Percentiles rank a stretch among this genome's conserved stretches.
phyloP scores from a whole-genome alignment of 2,329 filamentous ascomycete species.

The Monilinia aucupariae region DNA sequence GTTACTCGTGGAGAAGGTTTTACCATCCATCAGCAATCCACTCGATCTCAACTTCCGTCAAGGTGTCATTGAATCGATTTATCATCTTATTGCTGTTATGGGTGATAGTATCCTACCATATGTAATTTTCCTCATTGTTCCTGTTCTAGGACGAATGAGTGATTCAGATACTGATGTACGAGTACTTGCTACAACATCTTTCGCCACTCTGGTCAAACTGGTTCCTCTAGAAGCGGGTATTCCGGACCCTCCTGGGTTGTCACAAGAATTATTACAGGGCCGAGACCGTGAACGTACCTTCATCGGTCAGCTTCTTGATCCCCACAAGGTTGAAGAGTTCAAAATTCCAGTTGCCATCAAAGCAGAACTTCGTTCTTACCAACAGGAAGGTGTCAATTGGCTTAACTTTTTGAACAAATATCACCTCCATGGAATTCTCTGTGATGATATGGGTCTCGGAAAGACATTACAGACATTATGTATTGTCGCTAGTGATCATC shows the following conservation, averaged over 20 bases:
- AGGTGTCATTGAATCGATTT: constrained; percentile 90
- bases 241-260: constrained; percentile 89
- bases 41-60: constrained; percentile 84
- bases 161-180: constrained; percentile 95
- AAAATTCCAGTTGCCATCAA: constrained; percentile 94
- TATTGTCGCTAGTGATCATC: constrained; percentile 96
- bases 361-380: constrained; percentile 90
- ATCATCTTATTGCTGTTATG: constrained; percentile 97
- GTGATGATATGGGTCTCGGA: constrained; percentile 97
- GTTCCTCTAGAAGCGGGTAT: constrained; percentile 96
- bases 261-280: constrained; percentile 79
- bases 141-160: constrained; percentile 95
- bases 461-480: constrained; percentile 97
- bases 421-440: constrained; percentile 95
- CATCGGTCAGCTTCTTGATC: constrained; percentile 91
- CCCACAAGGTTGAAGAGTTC: constrained; percentile 94
- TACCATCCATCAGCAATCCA: constrained; percentile 88
- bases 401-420: constrained; percentile 97
- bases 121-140: constrained; percentile 97
- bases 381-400: constrained; percentile 99
- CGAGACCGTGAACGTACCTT: constrained; percentile 93
- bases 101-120: constrained; percentile 93
- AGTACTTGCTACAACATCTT: constrained; percentile 90
- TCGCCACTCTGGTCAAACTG: constrained; percentile 93
- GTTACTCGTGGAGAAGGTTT: constrained; percentile 83